Evolutionary conservation across 352 stramenopile genomes (phyloP).

Genomic region (Globisporangium solare): DNA sequence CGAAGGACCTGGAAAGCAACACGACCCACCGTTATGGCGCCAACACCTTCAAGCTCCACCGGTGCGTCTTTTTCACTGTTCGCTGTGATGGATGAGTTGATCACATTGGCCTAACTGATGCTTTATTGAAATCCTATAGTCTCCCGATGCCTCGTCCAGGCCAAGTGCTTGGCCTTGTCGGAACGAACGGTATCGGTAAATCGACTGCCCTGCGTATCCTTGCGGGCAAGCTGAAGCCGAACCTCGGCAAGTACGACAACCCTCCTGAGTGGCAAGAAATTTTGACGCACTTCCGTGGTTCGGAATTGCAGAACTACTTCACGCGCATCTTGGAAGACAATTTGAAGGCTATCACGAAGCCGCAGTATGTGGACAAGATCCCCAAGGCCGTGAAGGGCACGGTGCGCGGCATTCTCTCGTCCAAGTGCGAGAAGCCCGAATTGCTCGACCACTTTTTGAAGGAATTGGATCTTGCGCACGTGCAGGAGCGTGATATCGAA

Average conservation of each 20-base stretch:
- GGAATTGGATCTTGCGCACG: slow-evolving; percentile 95
- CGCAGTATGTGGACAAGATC: slow-evolving; percentile 99
- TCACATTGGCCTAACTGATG: neutral
- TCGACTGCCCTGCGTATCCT: slow-evolving; percentile 99
- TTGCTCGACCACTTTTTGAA: slow-evolving; percentile 83
- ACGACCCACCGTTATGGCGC: slow-evolving; percentile 99
- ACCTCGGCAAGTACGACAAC: slow-evolving; percentile 95
- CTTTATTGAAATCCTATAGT: slow-evolving; percentile 12
- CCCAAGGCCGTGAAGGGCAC: slow-evolving; percentile 94
- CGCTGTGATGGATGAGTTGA: neutral
- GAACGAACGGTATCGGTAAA: slow-evolving; percentile 99
- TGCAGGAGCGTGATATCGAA: slow-evolving; percentile 95
- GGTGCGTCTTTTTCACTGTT: slow-evolving; percentile 20
- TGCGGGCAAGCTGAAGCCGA: slow-evolving; percentile 99
- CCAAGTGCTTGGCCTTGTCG: slow-evolving; percentile 98
- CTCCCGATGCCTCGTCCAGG: slow-evolving; percentile 97
- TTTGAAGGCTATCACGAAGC: slow-evolving; percentile 99
- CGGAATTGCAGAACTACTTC: slow-evolving; percentile 99
- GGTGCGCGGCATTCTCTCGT: slow-evolving; percentile 91
- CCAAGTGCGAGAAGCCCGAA: slow-evolving; percentile 90
- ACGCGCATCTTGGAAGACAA: slow-evolving; percentile 99
- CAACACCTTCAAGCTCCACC: slow-evolving; percentile 99
- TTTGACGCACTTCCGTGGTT: slow-evolving; percentile 96
- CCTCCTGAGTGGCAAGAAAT: slow-evolving; percentile 99
- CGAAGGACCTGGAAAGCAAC: slow-evolving; percentile 98